phyloP scores from a whole-genome alignment of 139 green algal genomes.

The Closterium sp. region DNA sequence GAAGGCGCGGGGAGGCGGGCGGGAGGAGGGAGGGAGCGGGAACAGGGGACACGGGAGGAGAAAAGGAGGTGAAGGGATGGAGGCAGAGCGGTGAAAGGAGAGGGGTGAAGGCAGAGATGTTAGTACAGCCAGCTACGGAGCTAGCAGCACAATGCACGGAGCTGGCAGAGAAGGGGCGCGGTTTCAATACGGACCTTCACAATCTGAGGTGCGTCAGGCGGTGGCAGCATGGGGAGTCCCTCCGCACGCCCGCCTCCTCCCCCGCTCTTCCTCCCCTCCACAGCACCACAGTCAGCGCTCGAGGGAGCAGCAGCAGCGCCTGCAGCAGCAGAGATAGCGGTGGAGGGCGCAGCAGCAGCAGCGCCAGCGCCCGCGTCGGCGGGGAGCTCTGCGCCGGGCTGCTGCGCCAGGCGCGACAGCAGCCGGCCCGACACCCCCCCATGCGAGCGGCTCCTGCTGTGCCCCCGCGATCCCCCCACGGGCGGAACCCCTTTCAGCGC shows the following conservation, averaged over 20 bases:
- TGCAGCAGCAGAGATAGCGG: background rate
- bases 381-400: background rate
- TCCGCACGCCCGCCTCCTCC: background rate
- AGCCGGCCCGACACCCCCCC: background rate
- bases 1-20: too few relatives aligned
- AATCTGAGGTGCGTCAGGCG: background rate
- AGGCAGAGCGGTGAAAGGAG: background rate
- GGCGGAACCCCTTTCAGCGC: background rate
- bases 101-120: background rate
- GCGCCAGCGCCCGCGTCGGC: background rate
- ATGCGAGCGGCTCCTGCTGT: background rate
- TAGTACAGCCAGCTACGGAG: too few relatives aligned
- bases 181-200: background rate
- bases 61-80: too few relatives aligned
- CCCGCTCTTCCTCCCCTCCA: background rate
- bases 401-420: background rate
- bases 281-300: too few relatives aligned
- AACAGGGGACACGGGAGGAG: too few relatives aligned
- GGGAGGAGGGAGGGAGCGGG: too few relatives aligned
- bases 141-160: too few relatives aligned
- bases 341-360: background rate
- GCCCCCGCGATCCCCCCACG: background rate
- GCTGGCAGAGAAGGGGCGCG: background rate
- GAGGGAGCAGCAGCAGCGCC: too few relatives aligned
- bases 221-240: background rate